Evolutionary conservation across 164 flowering plant species (phyloP), one percentile per base, ranked within the genome.

Genomic region (Vitis rotundifolia): DNA sequence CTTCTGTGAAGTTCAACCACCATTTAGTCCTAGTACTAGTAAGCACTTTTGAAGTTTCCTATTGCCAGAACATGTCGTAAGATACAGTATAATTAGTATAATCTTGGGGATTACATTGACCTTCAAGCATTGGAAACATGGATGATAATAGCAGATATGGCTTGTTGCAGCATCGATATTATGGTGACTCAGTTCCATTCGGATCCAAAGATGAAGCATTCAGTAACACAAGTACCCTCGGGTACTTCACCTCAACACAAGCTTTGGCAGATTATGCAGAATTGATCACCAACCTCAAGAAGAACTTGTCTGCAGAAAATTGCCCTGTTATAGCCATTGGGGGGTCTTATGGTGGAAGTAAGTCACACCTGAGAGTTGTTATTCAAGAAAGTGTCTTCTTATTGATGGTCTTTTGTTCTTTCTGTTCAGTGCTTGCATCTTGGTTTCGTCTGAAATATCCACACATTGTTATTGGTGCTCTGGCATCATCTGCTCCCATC

Each of bases 391-490:
- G 2, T 37, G 14, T 10, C 0, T 11, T 11, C 15, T 10, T 16
- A n/a, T 8, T n/a, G 51, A 62, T 52, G 15, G 26, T 51, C 15
- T 29, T n/a, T 16, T 52, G 51, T 12, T 12, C 26, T 69, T 13
- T 11, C n/a, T 49, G 61, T 31, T 29, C 51, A 70, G 73, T 70
- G 67, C 49, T 70, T 10, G 61, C 73, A 5, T 52, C 73, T 18
- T 70, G 67, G 73, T 49, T 70, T 52, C 73, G 73, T 2, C 53
- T 70, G 3, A 70, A 70, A 48, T 70, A 70, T 26, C 73, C 73
- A 7, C 73, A 70, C 31, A 16, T 70, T 11, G 73, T 50, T 0
- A 37, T 70, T 12, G 73, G 73, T 29, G 73, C 73, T 37, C 13
- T 62, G 19, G 73, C 73, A 2, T 53, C 14, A 0, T 37, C 44